Conservation (phyloP, 306 rosid species). For the Betula pendula region DNA sequence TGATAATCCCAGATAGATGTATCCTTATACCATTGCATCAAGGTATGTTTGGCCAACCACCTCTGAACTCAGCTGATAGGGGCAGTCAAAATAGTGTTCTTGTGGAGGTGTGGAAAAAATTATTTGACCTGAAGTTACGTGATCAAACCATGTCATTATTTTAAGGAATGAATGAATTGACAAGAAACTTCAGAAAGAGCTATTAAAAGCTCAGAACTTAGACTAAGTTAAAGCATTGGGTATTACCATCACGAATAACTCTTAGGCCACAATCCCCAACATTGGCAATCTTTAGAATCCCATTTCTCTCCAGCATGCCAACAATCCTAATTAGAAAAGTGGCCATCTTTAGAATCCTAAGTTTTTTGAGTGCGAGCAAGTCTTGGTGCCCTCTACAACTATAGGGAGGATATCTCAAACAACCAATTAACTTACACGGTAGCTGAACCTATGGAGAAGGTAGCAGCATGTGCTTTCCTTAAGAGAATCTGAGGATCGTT, state of each 20-base stretch:
- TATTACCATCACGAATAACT: slow-evolving; percentile 71
- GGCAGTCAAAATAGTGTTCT: slow-evolving; percentile 94
- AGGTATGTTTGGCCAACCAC: slow-evolving; percentile 82
- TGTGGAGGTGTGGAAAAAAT: slow-evolving; percentile 80
- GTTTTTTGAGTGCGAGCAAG: not conserved
- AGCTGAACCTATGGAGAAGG: slow-evolving; percentile 84
- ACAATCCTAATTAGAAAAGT: slow-evolving; percentile 49
- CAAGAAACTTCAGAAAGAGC: not conserved
- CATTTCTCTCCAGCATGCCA: slow-evolving; percentile 83
- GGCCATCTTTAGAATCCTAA: not conserved
- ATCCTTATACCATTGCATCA: slow-evolving; percentile 67
- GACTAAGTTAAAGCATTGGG: slow-evolving; percentile 17
- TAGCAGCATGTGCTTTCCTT: slow-evolving; percentile 89
- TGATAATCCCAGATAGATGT: not conserved
- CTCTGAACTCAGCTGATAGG: slow-evolving; percentile 86
- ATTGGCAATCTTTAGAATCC: slow-evolving; percentile 80
- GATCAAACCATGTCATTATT: slow-evolving; percentile 19
- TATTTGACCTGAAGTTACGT: slow-evolving; percentile 48
- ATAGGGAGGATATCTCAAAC: not conserved
- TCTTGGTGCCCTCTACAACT: not conserved
- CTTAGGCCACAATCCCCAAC: slow-evolving; percentile 92
- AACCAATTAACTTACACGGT: slow-evolving; percentile 64
- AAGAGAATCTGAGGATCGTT: slow-evolving; percentile 78
- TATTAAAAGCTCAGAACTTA: slow-evolving; percentile 7
- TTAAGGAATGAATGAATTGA: not conserved